Conservation (phyloP, 148 eudicot genomes). For the Camellia granthamiana region DNA sequence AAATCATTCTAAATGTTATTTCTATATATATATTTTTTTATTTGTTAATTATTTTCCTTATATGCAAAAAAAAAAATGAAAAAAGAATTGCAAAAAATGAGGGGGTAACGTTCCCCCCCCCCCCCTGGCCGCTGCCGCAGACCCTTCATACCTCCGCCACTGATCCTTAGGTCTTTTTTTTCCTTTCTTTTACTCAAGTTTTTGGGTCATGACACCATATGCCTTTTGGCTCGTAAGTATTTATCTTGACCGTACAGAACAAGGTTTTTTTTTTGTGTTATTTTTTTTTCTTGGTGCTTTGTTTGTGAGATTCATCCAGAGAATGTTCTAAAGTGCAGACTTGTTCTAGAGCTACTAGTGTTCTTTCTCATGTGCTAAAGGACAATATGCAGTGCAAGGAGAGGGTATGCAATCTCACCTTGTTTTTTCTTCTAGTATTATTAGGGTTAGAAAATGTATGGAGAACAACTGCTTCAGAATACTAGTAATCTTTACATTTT, state of each 20-base stretch:
- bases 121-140: too few relatives aligned
- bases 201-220: too few relatives aligned
- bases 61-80: too few relatives aligned
- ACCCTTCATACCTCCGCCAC: too few relatives aligned
- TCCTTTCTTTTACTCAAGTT: too few relatives aligned
- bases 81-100: too few relatives aligned
- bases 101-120: too few relatives aligned
- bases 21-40: too few relatives aligned
- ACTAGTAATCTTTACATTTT: too few relatives aligned
- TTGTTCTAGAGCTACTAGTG: conserved; percentile 83
- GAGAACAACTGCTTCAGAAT: neutral
- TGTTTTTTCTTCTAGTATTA: neutral
- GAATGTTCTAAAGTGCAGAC: conserved; percentile 44
- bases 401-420: conserved; percentile 42
- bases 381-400: conserved; percentile 86
- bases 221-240: neutral
- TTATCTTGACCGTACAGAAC: neutral
- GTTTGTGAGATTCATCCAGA: conserved; percentile 1
- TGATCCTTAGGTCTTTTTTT: too few relatives aligned
- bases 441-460: neutral
- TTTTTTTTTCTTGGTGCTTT: conserved; percentile 13
- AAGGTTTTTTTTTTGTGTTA: neutral
- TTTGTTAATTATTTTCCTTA: too few relatives aligned
- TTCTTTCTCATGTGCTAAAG: conserved; percentile 69
- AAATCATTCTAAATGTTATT: too few relatives aligned